Evolutionary conservation across 139 green algal species (phyloP), one percentile per base, ranked within the genome.

Genomic region (Tetradesmus lagerheimii): DNA sequence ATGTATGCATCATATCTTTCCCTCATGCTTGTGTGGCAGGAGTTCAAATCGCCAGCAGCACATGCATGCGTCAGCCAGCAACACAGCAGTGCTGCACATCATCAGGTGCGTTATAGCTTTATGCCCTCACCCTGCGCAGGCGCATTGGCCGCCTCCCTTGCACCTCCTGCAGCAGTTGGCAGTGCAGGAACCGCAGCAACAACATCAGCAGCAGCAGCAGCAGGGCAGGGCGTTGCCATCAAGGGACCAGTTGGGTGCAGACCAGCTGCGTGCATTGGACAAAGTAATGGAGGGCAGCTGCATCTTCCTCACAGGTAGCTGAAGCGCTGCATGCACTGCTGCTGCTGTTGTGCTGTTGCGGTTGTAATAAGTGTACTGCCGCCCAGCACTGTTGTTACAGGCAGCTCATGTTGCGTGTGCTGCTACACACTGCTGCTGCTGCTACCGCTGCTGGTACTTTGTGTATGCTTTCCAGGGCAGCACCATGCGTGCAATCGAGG

Each of bases 131-230:
- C 79, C 57, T 34, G 11, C n/a, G 79, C 79, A 85, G 79, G 37
- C 27, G 5, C 39, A 64, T 8, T 43, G 23, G 43, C 38, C n/a
- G 25, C 41, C 39, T 67, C 79, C 34, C 41, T 6, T 38, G 34
- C 79, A 64, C 25, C 79, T 64, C 27, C 29, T 64, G 41, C 79
- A 66, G 39, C 39, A 66, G 41, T 27, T 38, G 20, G 43, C 39
- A 11, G 6, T 64, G 37, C 39, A 64, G 25, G 37, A 85, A 25
- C 8, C 25, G 8, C 79, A 85, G 8, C 79, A 38, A 43, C 79
- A 62, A 35, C 79, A 85, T 20, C 79, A 85, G 41, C 79, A 85
- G 79, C 79, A 64, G 39, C 78, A 64, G 79, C 41, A 66, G 41
- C 25, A 64, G 31, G 31, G 31, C 11, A 78, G 31, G 67, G n/a